Conservation (phyloP, 2,329 filamentous ascomycete genomes). For the Microdochium trichocladiopsis region DNA sequence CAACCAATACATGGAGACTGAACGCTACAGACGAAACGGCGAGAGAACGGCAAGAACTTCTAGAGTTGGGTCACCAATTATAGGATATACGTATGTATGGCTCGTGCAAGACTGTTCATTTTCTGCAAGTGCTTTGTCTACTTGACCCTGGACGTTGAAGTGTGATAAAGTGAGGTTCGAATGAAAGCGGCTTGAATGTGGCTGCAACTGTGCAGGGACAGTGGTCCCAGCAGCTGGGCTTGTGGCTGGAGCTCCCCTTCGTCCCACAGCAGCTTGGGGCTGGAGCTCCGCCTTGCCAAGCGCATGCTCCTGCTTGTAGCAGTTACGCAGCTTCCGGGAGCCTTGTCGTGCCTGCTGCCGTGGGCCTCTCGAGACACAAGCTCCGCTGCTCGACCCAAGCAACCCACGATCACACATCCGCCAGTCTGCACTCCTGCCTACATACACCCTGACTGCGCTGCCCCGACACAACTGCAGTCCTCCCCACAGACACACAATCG, state of each 20-base stretch:
- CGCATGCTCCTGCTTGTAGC: background rate
- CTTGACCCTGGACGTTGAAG: no score
- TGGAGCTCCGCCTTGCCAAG: background rate
- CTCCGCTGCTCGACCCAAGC: background rate
- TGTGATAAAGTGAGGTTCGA: no score
- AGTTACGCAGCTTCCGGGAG: background rate
- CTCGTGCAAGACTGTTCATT: no score
- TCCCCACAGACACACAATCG: background rate
- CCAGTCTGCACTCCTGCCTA: background rate
- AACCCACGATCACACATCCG: background rate
- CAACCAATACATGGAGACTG: no score
- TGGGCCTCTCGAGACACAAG: background rate
- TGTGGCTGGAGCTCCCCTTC: background rate
- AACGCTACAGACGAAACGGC: no score
- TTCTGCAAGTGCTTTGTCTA: no score
- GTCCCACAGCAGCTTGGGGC: background rate
- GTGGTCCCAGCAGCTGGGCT: background rate
- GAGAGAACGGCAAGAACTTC: no score
- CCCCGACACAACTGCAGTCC: background rate
- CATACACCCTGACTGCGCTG: background rate
- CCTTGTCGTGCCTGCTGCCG: background rate
- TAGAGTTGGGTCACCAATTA: no score
- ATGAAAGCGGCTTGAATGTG: no score
- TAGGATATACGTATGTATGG: no score
- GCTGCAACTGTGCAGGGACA: background rate